These are phyloP conservation scores for Epichloe uncinata DNA, from an alignment of 2,329 filamentous ascomycete species.

Conservation along the genomic window DNA sequence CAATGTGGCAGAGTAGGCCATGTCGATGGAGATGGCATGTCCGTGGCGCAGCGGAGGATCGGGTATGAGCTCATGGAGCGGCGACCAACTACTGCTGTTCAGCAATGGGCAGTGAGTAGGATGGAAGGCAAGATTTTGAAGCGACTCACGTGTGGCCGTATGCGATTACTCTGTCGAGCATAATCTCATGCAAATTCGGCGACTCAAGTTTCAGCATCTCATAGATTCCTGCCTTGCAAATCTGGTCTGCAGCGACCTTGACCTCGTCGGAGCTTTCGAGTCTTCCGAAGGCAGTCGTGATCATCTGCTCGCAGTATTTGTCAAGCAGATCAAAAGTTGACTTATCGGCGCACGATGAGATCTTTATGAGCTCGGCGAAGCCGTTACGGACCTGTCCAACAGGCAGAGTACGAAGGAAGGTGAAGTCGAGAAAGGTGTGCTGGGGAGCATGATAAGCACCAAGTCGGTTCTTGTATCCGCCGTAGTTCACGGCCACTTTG, in stretches of 20 bases:
- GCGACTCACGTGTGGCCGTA: constrained; percentile 52
- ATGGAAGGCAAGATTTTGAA: fast-evolving
- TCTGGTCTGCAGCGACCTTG: constrained; percentile 40
- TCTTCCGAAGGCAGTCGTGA: constrained; percentile 51
- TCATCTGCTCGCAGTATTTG: constrained; percentile 55
- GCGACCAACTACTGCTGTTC: constrained; percentile 43
- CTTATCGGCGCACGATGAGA: constrained; percentile 55
- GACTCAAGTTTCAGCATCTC: constrained; percentile 65
- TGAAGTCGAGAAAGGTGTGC: constrained; percentile 62
- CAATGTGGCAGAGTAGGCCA: constrained; percentile 61
- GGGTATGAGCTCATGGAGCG: constrained; percentile 56
- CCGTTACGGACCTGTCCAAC: constrained; percentile 58
- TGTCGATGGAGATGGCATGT: constrained; percentile 63
- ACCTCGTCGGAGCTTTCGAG: constrained; percentile 31
- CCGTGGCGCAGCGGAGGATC: constrained; percentile 57
- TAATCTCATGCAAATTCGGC: constrained; percentile 61
- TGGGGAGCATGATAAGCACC: constrained; percentile 61
- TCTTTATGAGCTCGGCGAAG: constrained; percentile 65
- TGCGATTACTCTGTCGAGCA: constrained; percentile 57
- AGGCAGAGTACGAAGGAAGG: constrained; percentile 55
- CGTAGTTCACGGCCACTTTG: constrained; percentile 69
- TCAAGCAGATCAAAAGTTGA: constrained; percentile 55
- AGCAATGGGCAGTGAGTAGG: background rate
- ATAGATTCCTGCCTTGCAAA: constrained; percentile 55
- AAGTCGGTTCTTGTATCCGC: constrained; percentile 61